Percentiles rank a stretch among this genome's conserved stretches.
Evolutionary conservation across 176 grass and related monocot species (phyloP).

Genomic region (Chrysopogon serrulatus): DNA sequence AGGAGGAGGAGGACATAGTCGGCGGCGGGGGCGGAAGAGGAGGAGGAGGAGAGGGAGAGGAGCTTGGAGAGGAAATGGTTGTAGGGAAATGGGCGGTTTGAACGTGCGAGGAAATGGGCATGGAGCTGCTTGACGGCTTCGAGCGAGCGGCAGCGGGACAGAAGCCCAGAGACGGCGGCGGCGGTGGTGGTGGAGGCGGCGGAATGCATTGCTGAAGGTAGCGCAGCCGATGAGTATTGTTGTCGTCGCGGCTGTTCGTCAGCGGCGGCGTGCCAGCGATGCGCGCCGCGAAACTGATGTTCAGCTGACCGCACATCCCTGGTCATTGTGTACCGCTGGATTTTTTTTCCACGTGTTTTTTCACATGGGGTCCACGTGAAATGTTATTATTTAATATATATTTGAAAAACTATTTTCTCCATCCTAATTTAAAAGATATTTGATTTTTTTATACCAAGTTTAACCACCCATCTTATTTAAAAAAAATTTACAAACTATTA

Average conservation of each 20-base stretch:
- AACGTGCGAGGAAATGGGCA: constrained; percentile 2
- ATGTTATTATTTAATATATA: too few species aligned
- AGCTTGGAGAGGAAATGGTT: constrained; percentile 51
- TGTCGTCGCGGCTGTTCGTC: background rate
- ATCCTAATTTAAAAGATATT: too few species aligned
- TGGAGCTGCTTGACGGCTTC: constrained; percentile 18
- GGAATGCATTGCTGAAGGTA: background rate
- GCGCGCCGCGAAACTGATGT: too few species aligned
- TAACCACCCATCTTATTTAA: too few species aligned
- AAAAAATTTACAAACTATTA: too few species aligned
- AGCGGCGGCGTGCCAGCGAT: background rate
- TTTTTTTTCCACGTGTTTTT: too few species aligned
- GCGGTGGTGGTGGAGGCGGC: background rate
- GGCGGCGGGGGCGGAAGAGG: background rate
- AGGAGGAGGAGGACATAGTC: constrained; percentile 31
- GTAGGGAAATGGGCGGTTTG: constrained; percentile 23
- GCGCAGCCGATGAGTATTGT: background rate
- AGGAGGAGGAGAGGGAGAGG: constrained; percentile 9
- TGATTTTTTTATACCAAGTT: too few species aligned
- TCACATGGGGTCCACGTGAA: too few species aligned
- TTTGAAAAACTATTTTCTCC: too few species aligned
- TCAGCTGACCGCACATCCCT: too few species aligned
- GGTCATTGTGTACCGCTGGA: too few species aligned
- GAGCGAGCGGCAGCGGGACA: background rate
- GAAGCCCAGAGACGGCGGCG: background rate